A percentile compares a stretch with the other conserved stretches of the same genome.
Evolutionary conservation across 805 yeast genomes (phyloP).

Genomic region (Scheffersomyces coipomensis): DNA sequence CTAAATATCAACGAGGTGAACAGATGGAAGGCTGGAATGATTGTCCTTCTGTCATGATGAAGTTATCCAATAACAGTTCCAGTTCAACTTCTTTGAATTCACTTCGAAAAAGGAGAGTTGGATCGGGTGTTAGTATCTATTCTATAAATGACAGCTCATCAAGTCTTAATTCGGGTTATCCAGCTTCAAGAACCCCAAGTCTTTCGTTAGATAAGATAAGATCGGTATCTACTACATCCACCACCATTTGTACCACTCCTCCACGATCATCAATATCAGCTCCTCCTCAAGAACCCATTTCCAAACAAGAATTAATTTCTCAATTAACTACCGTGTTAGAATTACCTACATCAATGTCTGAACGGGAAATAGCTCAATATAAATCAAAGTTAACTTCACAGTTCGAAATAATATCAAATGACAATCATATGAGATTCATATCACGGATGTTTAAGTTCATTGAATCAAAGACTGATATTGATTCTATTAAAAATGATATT

Average conservation of each 20-base stretch:
- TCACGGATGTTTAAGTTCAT: conserved; percentile 5
- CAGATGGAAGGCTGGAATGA: conserved; percentile 61
- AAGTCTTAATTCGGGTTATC: background rate
- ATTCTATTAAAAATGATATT: conserved; percentile 27
- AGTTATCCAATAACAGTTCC: conserved; percentile 3
- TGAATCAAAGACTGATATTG: conserved; percentile 17
- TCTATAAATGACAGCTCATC: conserved; percentile 2
- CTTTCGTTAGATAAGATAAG: background rate
- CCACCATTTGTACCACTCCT: background rate
- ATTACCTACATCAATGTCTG: conserved; percentile 30
- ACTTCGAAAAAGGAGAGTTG: conserved; percentile 8
- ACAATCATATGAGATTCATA: conserved; percentile 14
- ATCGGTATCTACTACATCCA: background rate
- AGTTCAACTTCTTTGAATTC: conserved; percentile 3
- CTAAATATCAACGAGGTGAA: conserved; percentile 37
- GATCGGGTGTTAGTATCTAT: conserved; percentile 9
- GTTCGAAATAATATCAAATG: conserved; percentile 1
- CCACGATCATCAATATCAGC: background rate
- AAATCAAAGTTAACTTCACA: conserved; percentile 30
- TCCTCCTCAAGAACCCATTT: background rate
- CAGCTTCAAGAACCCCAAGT: background rate
- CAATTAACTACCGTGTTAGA: conserved; percentile 7
- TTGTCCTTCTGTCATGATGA: conserved; percentile 43
- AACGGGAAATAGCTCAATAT: conserved; percentile 44
- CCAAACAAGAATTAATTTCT: background rate